A percentile compares a stretch with the other conserved stretches of the same genome.
These are phyloP conservation scores for Jamesozyma spencerorum DNA, from an alignment of 805 yeast species.

Conservation along the genomic window DNA sequence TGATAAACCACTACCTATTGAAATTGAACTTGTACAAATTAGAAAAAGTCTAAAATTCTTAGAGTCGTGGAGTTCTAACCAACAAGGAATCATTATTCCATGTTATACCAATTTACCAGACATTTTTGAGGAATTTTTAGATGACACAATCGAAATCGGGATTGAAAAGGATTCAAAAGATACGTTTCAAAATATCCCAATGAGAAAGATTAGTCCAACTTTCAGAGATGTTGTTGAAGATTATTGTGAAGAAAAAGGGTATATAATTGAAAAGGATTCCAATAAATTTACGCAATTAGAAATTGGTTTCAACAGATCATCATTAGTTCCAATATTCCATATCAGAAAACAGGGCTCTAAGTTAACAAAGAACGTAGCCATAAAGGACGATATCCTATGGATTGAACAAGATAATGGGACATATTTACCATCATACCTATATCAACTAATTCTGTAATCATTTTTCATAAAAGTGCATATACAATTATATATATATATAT, in stretches of 20 bases:
- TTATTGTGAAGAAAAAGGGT: constrained; percentile 44
- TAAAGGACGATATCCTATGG: constrained; percentile 62
- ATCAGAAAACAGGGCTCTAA: constrained; percentile 4
- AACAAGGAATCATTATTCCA: too few relatives aligned
- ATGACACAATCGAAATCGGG: not conserved
- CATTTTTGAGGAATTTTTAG: constrained; percentile 6
- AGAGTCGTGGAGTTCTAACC: constrained; percentile 2
- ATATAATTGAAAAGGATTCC: constrained; percentile 21
- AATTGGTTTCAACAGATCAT: constrained; percentile 22
- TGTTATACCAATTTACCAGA: constrained; percentile 18
- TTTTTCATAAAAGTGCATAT: not conserved
- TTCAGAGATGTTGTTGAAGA: constrained; percentile 60
- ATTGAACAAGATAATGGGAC: constrained; percentile 20
- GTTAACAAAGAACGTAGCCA: constrained; percentile 27
- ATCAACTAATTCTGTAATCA: constrained; percentile 8
- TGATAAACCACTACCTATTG: not conserved
- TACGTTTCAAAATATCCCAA: constrained; percentile 31
- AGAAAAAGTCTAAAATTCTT: constrained; percentile 9
- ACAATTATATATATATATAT: too few relatives aligned
- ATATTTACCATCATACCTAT: constrained; percentile 17
- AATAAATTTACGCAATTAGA: constrained; percentile 14
- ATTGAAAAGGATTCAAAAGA: not conserved
- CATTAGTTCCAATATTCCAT: constrained; percentile 19
- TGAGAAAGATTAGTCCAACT: constrained; percentile 33
- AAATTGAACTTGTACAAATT: not conserved